These are phyloP conservation scores for Xylariaceae sp. DNA, from an alignment of 2,329 filamentous ascomycete genomes.

Conservation along the genomic window DNA sequence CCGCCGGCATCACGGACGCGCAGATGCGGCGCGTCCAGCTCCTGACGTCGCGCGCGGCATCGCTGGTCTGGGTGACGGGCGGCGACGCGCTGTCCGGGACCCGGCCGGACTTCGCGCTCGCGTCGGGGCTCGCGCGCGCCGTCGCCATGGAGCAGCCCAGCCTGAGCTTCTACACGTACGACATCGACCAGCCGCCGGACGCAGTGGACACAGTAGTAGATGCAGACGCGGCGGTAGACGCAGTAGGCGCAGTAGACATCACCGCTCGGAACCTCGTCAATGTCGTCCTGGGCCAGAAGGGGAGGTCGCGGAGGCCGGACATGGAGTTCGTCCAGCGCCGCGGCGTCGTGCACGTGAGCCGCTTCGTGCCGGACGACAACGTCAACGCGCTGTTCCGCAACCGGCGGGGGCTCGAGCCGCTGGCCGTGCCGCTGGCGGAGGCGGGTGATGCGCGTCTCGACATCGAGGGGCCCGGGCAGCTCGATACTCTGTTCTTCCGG, in stretches of 20 bases:
- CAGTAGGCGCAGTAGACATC: no score
- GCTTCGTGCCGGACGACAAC: slow-evolving; percentile 8
- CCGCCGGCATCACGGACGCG: slow-evolving; percentile 3
- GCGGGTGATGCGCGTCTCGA: slow-evolving; percentile 2
- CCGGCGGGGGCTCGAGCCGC: slow-evolving; percentile 3
- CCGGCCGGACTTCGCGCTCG: slow-evolving; percentile 6
- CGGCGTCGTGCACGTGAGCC: slow-evolving; percentile 6
- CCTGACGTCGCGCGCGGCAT: slow-evolving; percentile 6
- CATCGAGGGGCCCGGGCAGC: slow-evolving; percentile 4
- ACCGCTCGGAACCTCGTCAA: slow-evolving; percentile 4
- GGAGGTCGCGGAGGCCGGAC: not conserved
- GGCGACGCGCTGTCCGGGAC: slow-evolving; percentile 4
- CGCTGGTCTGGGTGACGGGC: slow-evolving; percentile 9
- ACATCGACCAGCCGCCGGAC: slow-evolving; percentile 8
- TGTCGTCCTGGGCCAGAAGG: slow-evolving; percentile 2
- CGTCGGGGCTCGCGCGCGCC: slow-evolving; percentile 6
- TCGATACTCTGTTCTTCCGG: slow-evolving; percentile 9
- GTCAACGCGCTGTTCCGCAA: slow-evolving; percentile 5
- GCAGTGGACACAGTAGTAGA: no score
- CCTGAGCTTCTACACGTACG: slow-evolving; percentile 9
- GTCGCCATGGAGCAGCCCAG: slow-evolving; percentile 13
- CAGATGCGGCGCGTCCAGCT: slow-evolving; percentile 9
- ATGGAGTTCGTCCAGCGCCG: slow-evolving; percentile 6
- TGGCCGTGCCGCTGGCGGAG: not conserved
- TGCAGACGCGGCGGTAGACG: not conserved